Evolutionary conservation across 768 basidiomycete species (phyloP), one percentile per base, ranked within the genome.

Genomic region (Boletus rex-veris): DNA sequence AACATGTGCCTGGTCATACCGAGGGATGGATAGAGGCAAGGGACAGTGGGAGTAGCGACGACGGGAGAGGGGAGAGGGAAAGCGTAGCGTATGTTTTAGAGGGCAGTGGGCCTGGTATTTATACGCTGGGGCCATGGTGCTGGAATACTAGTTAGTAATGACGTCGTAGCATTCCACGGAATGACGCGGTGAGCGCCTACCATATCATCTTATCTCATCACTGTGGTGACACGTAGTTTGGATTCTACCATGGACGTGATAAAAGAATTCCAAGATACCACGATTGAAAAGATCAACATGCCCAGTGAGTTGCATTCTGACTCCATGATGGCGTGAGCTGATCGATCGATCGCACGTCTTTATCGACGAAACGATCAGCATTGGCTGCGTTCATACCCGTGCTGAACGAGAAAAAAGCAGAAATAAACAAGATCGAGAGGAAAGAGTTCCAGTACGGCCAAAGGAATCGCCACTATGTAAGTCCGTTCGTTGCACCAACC

Each of bases 371-470:
- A 37, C 5, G 33, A 45, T 15, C 56, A 85, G 83, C 83, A 21
- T 61, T 75, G 37, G 66, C 67, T 15, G 77, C 77, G 1, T 80
- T 85, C 48, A 64, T 73, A 15, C 82, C 80, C 1, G 54, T 83
- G 10, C 66, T 86, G 10, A 77, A 81, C 55, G 67, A 73, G 19
- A 77, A 75, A 11, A 76, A 75, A 8, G 62, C 64, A 3, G 67
- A 74, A 8, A 86, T 88, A 37, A 60, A 73, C 16, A 68, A 71
- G 45, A 72, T 79, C n/a, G 73, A 80, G 3, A 69, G 73, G 43
- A 78, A 75, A 61, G 81, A 82, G 1, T 84, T 86, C 71, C 69
- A 76, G 47, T 88, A 82, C 59, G 83, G 84, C 2, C 46, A 59
- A 33, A 53, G 48, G 63, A 15, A 75, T 72, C 19, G 80, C 77